Base-by-base conservation (phyloP, 495 filamentous ascomycete species). In the Cladorrhinum samala region DNA sequence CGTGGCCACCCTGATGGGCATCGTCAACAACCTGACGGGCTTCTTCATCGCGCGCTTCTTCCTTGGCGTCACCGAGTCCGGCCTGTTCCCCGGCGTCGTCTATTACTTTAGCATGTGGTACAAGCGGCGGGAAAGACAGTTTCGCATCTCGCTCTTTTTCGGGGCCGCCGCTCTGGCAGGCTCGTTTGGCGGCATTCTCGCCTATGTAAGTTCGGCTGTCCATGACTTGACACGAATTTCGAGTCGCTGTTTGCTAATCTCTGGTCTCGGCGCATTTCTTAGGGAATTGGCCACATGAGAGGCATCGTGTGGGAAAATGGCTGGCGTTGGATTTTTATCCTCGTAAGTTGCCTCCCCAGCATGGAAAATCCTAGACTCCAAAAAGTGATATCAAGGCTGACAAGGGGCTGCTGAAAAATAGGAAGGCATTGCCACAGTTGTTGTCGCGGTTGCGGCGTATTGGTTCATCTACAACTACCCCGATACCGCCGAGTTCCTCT, bases 61-160 rank as follows among this genome's bases (percentile, higher is more conserved):
- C 53, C 68, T 84, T 9, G 79, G 74, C 45, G 71, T 77, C 24
- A 65, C 76, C 20, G 74, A 78, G 58, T 79, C 75, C 41, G 83
- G 83, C 0, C 72, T 88, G 0, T 88, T 86, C 50, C 84, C 86
- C 11, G 86, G 88, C 1, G 86, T 90, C 0, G 86, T 89, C 1
- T 91, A 85, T 64, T 89, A 89, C 60, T 75, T 92, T n/a, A 86
- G 83, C 1, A 89, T 89, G 83, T 91, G 88, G 83, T 92, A 91
- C 54, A 85, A 84, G 59, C 73, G 86, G 16, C 78, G 78, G 23
- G 87, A 91, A 62, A 62, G 72, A 20, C 83, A 87, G 62, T 88
- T 83, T 59, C 82, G 87, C 0, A 78, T 91, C 36, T 82, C 86
- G 9, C 69, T 91, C 1, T 91, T 92, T 68, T 89, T 90, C 54